Conservation (phyloP, 2,329 filamentous ascomycete species). For the Ceratocystis eucalypticola region DNA sequence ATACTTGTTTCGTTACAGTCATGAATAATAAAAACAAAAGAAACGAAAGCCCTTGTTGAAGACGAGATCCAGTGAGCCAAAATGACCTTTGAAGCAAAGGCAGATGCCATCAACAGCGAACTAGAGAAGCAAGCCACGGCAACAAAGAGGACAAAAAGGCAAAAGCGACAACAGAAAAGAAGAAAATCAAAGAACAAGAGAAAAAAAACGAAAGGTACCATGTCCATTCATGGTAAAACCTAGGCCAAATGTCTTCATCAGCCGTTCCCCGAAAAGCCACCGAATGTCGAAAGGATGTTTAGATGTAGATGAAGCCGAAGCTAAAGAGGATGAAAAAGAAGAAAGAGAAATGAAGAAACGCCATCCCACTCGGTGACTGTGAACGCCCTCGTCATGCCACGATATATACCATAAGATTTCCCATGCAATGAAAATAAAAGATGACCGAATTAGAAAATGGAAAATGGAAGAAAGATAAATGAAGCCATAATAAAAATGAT, state of each 20-base stretch:
- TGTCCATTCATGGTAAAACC: constrained; percentile 17
- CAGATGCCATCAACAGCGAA: not conserved
- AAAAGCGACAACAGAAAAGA: not conserved
- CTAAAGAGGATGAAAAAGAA: not conserved
- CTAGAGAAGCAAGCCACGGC: not conserved
- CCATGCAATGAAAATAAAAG: constrained; percentile 3
- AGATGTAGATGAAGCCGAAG: not conserved
- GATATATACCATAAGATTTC: constrained; percentile 10
- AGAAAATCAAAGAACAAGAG: not conserved
- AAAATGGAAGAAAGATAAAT: not conserved
- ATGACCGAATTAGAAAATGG: not conserved
- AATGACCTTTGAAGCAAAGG: not conserved
- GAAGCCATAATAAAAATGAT: not conserved
- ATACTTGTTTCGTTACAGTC: constrained; percentile 8
- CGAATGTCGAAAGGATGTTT: constrained; percentile 9
- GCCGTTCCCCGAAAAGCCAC: constrained; percentile 6
- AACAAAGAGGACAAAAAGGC: not conserved
- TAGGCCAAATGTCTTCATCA: constrained; percentile 15
- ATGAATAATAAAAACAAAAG: not conserved
- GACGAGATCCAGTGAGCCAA: not conserved
- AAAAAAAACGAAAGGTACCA: constrained; percentile 15
- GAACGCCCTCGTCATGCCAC: constrained; percentile 14
- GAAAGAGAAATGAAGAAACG: constrained; percentile 1
- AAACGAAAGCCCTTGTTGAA: not conserved
- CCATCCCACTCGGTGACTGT: constrained; percentile 7